These are phyloP conservation scores for Lentinula aciculospora DNA, from an alignment of 768 basidiomycete species.

Conservation along the genomic window DNA sequence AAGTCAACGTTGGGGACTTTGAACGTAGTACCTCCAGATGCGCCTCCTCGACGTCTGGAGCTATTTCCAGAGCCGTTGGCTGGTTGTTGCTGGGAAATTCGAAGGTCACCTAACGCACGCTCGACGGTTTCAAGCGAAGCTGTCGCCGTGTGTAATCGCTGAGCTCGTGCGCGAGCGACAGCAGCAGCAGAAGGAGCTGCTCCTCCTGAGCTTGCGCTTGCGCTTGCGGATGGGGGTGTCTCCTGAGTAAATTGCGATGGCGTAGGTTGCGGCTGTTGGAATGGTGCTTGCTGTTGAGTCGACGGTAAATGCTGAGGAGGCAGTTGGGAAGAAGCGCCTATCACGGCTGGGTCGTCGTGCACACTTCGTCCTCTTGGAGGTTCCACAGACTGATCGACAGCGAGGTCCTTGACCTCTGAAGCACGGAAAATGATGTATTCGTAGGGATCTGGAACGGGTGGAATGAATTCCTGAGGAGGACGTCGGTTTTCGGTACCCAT, in stretches of 20 bases:
- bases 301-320: slow-evolving; percentile 17
- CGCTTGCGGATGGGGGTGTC: slow-evolving; percentile 17
- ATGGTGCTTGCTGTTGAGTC: slow-evolving; percentile 17
- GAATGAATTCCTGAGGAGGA: slow-evolving; percentile 73
- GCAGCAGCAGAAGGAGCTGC: slow-evolving; percentile 15
- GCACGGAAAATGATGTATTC: slow-evolving; percentile 90
- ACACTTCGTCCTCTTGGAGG: slow-evolving; percentile 53
- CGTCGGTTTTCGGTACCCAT: slow-evolving; percentile 86
- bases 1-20: slow-evolving; percentile 71
- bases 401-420: slow-evolving; percentile 85
- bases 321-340: slow-evolving; percentile 51
- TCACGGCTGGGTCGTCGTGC: slow-evolving; percentile 80
- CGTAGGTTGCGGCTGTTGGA: slow-evolving; percentile 16
- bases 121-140: slow-evolving; percentile 69
- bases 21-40: slow-evolving; percentile 12
- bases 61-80: slow-evolving; percentile 14
- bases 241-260: slow-evolving; percentile 20
- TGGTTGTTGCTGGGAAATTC: slow-evolving; percentile 23
- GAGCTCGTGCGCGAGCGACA: slow-evolving; percentile 18
- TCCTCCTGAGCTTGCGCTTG: slow-evolving; percentile 15
- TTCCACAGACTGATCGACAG: slow-evolving; percentile 55
- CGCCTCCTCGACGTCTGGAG: slow-evolving; percentile 5
- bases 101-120: slow-evolving; percentile 47
- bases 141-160: slow-evolving; percentile 58
- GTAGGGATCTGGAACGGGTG: slow-evolving; percentile 79